A percentile compares a stretch with the other conserved stretches of the same genome.
Conservation (phyloP, 805 yeast species). For the Candida methanosorbosa region DNA sequence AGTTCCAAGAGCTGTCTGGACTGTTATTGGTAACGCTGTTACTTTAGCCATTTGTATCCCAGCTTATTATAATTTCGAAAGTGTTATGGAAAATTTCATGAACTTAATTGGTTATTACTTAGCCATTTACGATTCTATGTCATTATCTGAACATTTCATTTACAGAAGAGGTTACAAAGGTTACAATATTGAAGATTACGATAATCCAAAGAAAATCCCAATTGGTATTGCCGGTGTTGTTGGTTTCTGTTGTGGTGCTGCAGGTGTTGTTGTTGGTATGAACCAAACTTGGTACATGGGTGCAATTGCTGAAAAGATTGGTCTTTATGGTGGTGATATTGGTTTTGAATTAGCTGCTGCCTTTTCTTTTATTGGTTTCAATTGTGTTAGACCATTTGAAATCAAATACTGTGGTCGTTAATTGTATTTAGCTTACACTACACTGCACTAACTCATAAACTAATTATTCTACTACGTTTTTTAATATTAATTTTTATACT, state of each 20-base stretch:
- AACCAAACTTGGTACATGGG: conserved; percentile 79
- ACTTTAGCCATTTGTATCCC: conserved; percentile 86
- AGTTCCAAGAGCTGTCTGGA: conserved; percentile 82
- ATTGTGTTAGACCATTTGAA: conserved; percentile 55
- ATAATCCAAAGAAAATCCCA: conserved; percentile 52
- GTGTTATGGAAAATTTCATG: conserved; percentile 82
- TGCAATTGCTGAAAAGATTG: conserved; percentile 52
- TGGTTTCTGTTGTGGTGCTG: conserved; percentile 77
- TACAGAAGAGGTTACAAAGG: conserved; percentile 55
- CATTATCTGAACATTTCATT: conserved; percentile 76
- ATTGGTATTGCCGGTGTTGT: conserved; percentile 69
- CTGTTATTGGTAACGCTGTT: conserved; percentile 62
- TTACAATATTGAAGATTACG: conserved; percentile 57
- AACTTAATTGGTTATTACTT: conserved; percentile 86
- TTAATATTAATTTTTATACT: too few species aligned
- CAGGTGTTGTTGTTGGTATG: conserved; percentile 86
- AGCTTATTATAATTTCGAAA: conserved; percentile 65
- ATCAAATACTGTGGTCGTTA: conserved; percentile 49
- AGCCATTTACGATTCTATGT: conserved; percentile 72
- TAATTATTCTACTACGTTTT: too few species aligned
- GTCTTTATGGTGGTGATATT: conserved; percentile 70
- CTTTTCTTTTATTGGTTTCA: conserved; percentile 58
- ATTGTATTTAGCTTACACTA: too few species aligned
- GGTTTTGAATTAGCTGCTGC: conserved; percentile 73
- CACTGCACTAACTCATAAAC: too few species aligned